Base-by-base conservation (phyloP, 1,284 basidiomycete genomes). In the Cryptococcus sp. region DNA sequence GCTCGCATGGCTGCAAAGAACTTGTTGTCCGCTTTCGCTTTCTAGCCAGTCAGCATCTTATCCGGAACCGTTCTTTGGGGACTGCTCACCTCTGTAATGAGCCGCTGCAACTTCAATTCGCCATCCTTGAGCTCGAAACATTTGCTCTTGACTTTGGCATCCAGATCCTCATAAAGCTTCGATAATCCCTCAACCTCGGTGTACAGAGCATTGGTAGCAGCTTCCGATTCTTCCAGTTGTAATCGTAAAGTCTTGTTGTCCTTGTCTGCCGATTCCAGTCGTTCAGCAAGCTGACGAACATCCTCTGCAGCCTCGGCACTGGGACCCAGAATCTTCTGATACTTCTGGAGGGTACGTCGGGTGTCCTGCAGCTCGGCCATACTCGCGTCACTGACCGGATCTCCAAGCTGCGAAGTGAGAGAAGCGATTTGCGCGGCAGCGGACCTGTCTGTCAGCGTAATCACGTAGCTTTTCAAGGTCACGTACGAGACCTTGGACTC, bases 11-110 rank as follows among this genome's bases (percentile, higher is more conserved):
- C 85, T 23, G 88, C 83, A 70, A 86, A 98, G 74, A 85, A 98
- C 75, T 92, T 96, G 78, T 92, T 96, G 64, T 98, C 93, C 19
- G 88, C 85, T 76, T 94, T 97, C 13, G 90, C 88, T 85, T 83
- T 87, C 83, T 87, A 64, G 23, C 5, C 7, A 19, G 14, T 53
- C 25, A 45, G 48, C 41, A 44, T 45, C 37, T 7, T 42, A 25
- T 3, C 14, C 7, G 28, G 10, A 7, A 36, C n/a, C 21, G 13
- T 49, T 22, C 13, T 18, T 48, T 21, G 37, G 25, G 31, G 52
- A 19, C 16, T 54, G 48, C 64, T 46, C 56, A 88, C 88, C 67
- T 91, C 88, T 22, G 82, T 78, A 18, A 73, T 75, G 37, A 78
- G 70, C 67, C 85, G 87, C 49, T 76, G 72, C 46, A 93, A 67